Base-by-base conservation (phyloP, 495 filamentous ascomycete genomes). In the Pyrenula aspistea region DNA sequence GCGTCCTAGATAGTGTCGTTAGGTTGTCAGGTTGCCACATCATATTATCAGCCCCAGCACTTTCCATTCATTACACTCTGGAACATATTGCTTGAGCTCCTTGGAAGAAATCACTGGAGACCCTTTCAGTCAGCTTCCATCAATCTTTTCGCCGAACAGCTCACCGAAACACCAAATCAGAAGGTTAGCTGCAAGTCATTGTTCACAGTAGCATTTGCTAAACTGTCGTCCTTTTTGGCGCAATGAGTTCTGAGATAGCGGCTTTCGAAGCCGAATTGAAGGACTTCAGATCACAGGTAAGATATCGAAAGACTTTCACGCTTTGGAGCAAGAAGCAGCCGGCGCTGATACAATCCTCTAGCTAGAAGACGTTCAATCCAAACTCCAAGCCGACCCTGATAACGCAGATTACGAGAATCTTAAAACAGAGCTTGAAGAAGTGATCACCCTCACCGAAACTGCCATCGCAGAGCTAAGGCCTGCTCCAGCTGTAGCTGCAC, bases 211-310 rank as follows among this genome's bases (percentile, higher is more conserved):
- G 31, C 31, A 8, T 42, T 15, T 42, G 15, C 15, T 42, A 15
- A 42, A 42, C 31, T 42, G 15, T 42, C 15, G 8, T 42, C 15
- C 31, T 42, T 15, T 15, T 8, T 4, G 15, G 31, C 24, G 25
- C 42, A 53, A 82, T 71, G 68, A 84, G 81, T 70, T 72, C 73
- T 56, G 81, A 87, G 64, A 73, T 87, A 51, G 74, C 77, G 31
- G 75, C 78, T 60, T 71, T 89, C 50, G 84, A 92, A 68, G 81
- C 79, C 47, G 90, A 93, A 61, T 73, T 88, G 55, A 88, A 87
- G 68, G 86, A 91, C 71, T 93, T 87, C 71, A 84, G 84, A 70
- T 75, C 84, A 61, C 90, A 93, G 82, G 89, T 90, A 67, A 25
- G 70, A 2, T 20, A 49, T n/a, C 24, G 19, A 15, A 52, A 51